phyloP scores from a whole-genome alignment of 148 eudicot species.

The Rhododendron kiyosumense region DNA sequence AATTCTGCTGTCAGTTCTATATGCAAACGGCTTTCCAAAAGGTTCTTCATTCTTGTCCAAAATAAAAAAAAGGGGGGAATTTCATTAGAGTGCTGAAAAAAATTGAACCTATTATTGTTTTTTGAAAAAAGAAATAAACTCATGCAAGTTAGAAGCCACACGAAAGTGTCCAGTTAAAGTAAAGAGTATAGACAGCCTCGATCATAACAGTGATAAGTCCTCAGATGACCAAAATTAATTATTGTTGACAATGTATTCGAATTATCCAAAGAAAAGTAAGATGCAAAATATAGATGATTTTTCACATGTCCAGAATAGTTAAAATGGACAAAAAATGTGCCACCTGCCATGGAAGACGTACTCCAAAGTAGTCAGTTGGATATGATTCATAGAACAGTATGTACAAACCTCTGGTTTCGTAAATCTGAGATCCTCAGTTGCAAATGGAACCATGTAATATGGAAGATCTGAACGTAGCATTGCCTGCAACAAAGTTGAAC shows the following conservation, averaged over 20 bases:
- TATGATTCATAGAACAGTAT: not conserved
- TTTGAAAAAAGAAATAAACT: not conserved
- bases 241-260: not conserved
- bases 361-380: not conserved
- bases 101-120: not conserved
- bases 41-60: not conserved
- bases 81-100: not conserved
- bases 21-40: not conserved
- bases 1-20: not conserved
- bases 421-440: slow-evolving; percentile 53
- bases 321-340: not conserved
- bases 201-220: not conserved
- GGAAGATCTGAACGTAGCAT: slow-evolving; percentile 92
- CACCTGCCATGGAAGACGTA: not conserved
- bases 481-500: slow-evolving; percentile 48
- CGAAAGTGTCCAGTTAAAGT: not conserved
- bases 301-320: not conserved
- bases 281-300: not conserved
- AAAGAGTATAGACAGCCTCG: not conserved
- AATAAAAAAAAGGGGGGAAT: not conserved
- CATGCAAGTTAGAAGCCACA: not conserved
- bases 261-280: not conserved
- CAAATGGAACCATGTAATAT: slow-evolving; percentile 80
- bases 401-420: slow-evolving; percentile 74
- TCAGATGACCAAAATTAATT: not conserved